Evolutionary conservation across 2,329 filamentous ascomycete genomes (phyloP).

Genomic region (Cercospora sesami): DNA sequence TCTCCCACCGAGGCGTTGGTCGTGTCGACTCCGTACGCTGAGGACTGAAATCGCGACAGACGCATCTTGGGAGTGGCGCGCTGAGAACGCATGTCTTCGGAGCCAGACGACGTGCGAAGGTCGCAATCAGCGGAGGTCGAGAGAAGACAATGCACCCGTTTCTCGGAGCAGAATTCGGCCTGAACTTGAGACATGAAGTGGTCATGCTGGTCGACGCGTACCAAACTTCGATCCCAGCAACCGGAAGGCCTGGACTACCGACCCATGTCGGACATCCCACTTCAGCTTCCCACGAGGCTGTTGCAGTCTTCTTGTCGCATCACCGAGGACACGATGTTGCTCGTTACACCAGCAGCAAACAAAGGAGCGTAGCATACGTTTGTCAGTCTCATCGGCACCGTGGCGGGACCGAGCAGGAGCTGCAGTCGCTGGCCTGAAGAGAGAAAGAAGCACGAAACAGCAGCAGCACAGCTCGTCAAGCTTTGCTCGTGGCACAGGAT

Average conservation of each 20-base stretch:
- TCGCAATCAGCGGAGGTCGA: background rate
- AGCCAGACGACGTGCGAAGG: background rate
- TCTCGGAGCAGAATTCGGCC: background rate
- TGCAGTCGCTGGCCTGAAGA: background rate
- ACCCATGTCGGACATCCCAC: background rate
- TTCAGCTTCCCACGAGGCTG: conserved; percentile 1
- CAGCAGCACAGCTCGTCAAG: background rate
- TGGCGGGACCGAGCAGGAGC: conserved; percentile 2
- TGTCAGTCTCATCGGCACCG: conserved; percentile 7
- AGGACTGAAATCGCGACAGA: background rate
- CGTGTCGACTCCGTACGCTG: background rate
- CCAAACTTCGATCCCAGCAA: background rate
- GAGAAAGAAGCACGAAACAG: background rate
- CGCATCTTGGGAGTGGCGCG: background rate
- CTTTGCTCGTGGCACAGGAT: conserved; percentile 6
- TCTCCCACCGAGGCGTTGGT: background rate
- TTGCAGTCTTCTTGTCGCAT: background rate
- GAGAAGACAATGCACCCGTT: background rate
- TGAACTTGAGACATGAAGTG: conserved; percentile 1
- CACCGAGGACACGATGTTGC: background rate
- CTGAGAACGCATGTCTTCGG: background rate
- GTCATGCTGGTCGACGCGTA: background rate
- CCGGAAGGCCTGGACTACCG: background rate
- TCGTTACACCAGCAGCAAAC: background rate
- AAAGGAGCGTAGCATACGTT: background rate